Base-by-base conservation (phyloP, 2,329 filamentous ascomycete genomes). In the Penicillium sp. region DNA sequence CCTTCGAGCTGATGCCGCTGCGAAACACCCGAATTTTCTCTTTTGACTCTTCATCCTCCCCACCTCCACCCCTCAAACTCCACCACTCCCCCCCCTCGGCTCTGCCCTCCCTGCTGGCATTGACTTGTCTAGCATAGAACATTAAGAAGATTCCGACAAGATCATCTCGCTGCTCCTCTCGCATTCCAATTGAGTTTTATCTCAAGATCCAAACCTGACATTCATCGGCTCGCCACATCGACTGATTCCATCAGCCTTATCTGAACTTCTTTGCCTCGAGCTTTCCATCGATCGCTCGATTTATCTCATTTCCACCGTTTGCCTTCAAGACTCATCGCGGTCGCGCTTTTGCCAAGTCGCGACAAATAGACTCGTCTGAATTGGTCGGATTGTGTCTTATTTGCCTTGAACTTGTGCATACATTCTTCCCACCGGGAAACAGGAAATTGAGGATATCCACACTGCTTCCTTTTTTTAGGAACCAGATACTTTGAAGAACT, bases 41-140 rank as follows among this genome's bases (percentile, higher is more conserved):
- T 63, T 63, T 63, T 62, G 51, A 52, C 57, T 59, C 55, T 55
- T 58, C 60, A 54, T 59, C 57, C 60, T 64, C 60, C 49, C 61
- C 57, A 62, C 65, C 63, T 58, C 59, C 60, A 53, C 53, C 57
- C 61, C 59, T 63, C 64, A 58, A 63, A 61, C 59, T 54, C 67
- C 61, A 69, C 59, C 62, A 65, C 62, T 50, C 54, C 59, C 52
- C 54, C 57, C 59, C 65, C 62, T 67, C 69, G 66, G 58, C 63
- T 69, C 63, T 59, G 53, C 69, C 67, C 69, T 67, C 70, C 63
- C 59, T 73, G 77, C 78, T 79, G 77, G 77, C 78, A 80, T 80
- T 80, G 72, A 77, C 77, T 80, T 80, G 78, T 79, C 77, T 76
- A 80, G 78, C 77, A 76, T 67, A 64, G 69, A 72, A 68, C 65